Evolutionary conservation across 2,329 filamentous ascomycete genomes (phyloP), one percentile per base, ranked within the genome.

Genomic region (Colletotrichum australisinense): DNA sequence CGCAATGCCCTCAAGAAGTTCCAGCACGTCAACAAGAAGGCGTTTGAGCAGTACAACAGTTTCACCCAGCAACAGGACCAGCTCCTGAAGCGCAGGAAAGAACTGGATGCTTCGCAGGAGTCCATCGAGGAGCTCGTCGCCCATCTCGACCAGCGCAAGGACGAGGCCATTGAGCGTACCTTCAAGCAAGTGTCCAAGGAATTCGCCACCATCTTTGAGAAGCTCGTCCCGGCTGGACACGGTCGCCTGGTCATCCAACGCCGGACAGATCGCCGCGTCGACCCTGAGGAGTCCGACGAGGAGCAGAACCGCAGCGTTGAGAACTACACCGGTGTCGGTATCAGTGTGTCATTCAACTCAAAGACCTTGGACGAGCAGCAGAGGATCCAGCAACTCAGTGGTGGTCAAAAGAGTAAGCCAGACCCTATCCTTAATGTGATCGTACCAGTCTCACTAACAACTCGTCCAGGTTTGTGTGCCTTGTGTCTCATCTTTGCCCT

Each of bases 401-500:
- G 97, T 87, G 97, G 97, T 38, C 97, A 99, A 80, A 99, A 99
- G 89, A 97, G 95, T 95, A 85, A 88, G 92, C 85, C 14, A 26
- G 12, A 7, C 35, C 19, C 19, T 2, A 9, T 5, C 1, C 11
- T 22, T 19, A n/a, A 56, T 28, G 35, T 4, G 8, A 24, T 16
- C 14, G 24, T 46, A 63, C 30, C 69, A 70, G 53, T 30, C 70
- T 42, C 8, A 32, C 76, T 79, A 75, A 78, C 75, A 64, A 73
- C 30, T 16, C 19, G 58, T 63, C 7, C 75, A 95, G 94, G 94
- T 90, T 88, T 98, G 75, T 98, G 96, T 83, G 97, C 97, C 11
- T 90, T 99, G n/a, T 97, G 97, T 57, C 91, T 99, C 64, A 97
- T 99, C 77, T 99, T 99, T 81, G 97, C 97, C n/a, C 97, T 99